phyloP scores from a whole-genome alignment of 495 filamentous ascomycete species.

The Eremomyces bilateralis region DNA sequence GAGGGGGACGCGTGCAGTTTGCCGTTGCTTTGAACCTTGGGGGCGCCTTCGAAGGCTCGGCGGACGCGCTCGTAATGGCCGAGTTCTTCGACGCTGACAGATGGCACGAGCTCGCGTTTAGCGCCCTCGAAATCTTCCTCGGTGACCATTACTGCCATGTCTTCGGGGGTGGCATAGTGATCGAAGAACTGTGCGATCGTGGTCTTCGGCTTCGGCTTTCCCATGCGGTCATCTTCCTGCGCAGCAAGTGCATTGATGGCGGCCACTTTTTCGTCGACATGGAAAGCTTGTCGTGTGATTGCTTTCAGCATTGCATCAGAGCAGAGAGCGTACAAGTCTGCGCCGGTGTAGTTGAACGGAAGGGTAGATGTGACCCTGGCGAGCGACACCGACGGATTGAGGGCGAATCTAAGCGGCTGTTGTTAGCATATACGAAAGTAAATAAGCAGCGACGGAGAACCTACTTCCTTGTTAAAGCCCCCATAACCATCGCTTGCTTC shows the following conservation, averaged over 20 bases:
- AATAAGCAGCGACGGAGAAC: constrained; percentile 10
- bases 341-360: constrained; percentile 92
- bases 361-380: constrained; percentile 48
- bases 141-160: constrained; percentile 66
- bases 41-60: constrained; percentile 45
- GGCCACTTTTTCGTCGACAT: constrained; percentile 68
- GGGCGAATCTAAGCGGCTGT: constrained; percentile 41
- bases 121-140: constrained; percentile 73
- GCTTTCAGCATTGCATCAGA: constrained; percentile 98
- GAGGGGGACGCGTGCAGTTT: constrained; percentile 12
- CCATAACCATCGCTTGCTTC: constrained; percentile 84
- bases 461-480: constrained; percentile 82
- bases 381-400: constrained; percentile 56
- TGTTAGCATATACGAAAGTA: constrained; percentile 5
- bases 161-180: constrained; percentile 60
- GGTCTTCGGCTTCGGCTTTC: no score
- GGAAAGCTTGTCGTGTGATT: constrained; percentile 69
- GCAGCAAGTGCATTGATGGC: constrained; percentile 22
- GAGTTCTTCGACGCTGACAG: constrained; percentile 80
- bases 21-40: constrained; percentile 7
- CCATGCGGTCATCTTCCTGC: constrained; percentile 6
- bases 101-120: constrained; percentile 66
- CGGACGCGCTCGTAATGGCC: constrained; percentile 78
- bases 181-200: constrained; percentile 89
- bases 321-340: constrained; percentile 89